A percentile compares a stretch with the other conserved stretches of the same genome.
These are phyloP conservation scores for Pisolithus marmoratus DNA, from an alignment of 768 basidiomycete genomes.

Conservation along the genomic window DNA sequence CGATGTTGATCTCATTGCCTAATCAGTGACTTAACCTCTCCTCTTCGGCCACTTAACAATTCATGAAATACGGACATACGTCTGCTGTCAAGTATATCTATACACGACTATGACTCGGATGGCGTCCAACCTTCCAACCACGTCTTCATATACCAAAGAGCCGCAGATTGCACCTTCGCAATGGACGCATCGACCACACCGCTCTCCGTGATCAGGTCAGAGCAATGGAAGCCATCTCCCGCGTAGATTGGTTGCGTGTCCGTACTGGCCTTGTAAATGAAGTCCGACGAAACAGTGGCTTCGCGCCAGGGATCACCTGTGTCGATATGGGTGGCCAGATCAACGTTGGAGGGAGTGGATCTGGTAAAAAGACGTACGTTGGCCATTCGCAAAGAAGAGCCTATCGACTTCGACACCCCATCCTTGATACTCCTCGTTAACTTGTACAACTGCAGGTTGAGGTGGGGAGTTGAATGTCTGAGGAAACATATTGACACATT, in stretches of 20 bases:
- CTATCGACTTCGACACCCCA: conserved; percentile 55
- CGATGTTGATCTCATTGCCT: too few species aligned
- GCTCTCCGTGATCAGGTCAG: conserved; percentile 43
- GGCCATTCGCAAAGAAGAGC: conserved; percentile 67
- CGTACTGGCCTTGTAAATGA: conserved; percentile 41
- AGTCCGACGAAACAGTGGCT: conserved; percentile 58
- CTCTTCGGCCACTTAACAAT: too few species aligned
- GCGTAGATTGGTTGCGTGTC: conserved; percentile 49
- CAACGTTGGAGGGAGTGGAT: not conserved
- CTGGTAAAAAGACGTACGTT: conserved; percentile 36
- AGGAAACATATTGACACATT: conserved; percentile 66
- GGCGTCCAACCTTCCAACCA: conserved; percentile 40
- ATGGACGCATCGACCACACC: conserved; percentile 47
- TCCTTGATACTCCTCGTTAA: conserved; percentile 50
- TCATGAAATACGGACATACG: too few species aligned
- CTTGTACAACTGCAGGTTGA: conserved; percentile 35
- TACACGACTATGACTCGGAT: too few species aligned
- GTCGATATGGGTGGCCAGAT: not conserved
- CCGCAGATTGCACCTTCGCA: conserved; percentile 47
- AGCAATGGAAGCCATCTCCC: conserved; percentile 63
- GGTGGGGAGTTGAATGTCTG: conserved; percentile 47
- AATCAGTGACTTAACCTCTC: too few species aligned
- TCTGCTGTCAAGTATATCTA: too few species aligned
- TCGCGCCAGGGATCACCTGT: conserved; percentile 72
- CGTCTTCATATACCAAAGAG: conserved; percentile 43